Conservation (phyloP, 2,329 filamentous ascomycete genomes). For the Aspergillus pseudotamarii region DNA sequence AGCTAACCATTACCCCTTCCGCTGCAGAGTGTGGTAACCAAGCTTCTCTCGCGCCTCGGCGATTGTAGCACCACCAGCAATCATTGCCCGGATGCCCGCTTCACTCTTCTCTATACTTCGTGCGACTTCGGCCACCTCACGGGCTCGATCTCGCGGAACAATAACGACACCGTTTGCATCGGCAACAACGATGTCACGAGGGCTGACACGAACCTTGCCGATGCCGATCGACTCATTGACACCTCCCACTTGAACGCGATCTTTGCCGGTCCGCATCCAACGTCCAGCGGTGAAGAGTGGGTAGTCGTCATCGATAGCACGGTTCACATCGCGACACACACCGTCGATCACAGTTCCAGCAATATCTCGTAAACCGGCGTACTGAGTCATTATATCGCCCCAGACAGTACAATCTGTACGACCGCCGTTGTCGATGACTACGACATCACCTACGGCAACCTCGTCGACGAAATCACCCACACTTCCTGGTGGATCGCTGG, state of each 20-base stretch:
- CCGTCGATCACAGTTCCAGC: slow-evolving; percentile 39
- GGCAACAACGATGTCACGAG: slow-evolving; percentile 35
- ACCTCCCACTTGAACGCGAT: slow-evolving; percentile 34
- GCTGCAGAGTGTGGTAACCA: slow-evolving; percentile 21
- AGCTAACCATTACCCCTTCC: not conserved
- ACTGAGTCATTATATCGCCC: slow-evolving; percentile 43
- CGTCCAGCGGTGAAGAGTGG: slow-evolving; percentile 35
- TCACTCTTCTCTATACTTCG: slow-evolving; percentile 16
- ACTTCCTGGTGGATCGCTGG: slow-evolving; percentile 26
- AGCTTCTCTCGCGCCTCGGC: slow-evolving; percentile 18
- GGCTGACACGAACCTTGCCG: slow-evolving; percentile 29
- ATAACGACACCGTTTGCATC: slow-evolving; percentile 30
- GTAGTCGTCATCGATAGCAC: slow-evolving; percentile 31
- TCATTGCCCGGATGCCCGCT: slow-evolving; percentile 35
- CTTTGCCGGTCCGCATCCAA: slow-evolving; percentile 40
- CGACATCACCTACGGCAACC: slow-evolving; percentile 32
- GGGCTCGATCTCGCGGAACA: slow-evolving; percentile 20
- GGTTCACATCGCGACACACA: slow-evolving; percentile 36
- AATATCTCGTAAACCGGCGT: slow-evolving; percentile 33
- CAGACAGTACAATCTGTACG: slow-evolving; percentile 40
- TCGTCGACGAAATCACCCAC: slow-evolving; percentile 39
- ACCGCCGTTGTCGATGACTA: slow-evolving; percentile 39
- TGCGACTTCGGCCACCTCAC: slow-evolving; percentile 20
- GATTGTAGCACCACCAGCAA: slow-evolving; percentile 20
- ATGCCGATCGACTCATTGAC: slow-evolving; percentile 33